A percentile compares a stretch with the other conserved stretches of the same genome.
phyloP scores from a whole-genome alignment of 2,329 filamentous ascomycete species.

The Coleophoma eucalyptorum region DNA sequence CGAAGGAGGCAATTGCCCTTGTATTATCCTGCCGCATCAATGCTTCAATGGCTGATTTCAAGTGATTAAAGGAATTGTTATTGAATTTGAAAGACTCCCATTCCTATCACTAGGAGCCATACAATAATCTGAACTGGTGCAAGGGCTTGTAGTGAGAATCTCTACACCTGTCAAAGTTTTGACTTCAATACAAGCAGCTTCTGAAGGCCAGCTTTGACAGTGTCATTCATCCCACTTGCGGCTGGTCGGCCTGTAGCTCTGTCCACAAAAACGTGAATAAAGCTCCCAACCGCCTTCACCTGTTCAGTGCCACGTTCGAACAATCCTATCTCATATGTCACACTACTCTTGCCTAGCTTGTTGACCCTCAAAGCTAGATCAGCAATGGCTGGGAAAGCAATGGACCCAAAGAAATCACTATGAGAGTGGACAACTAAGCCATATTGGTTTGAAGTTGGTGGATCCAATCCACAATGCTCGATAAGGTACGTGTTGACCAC shows the following conservation, averaged over 20 bases:
- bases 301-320: constrained; percentile 71
- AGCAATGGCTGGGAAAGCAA: constrained; percentile 77
- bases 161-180: constrained; percentile 16
- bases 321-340: constrained; percentile 84
- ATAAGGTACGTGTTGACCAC: constrained; percentile 89
- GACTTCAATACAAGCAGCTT: constrained; percentile 40
- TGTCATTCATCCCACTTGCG: constrained; percentile 56
- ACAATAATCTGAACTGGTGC: background rate
- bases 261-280: constrained; percentile 87
- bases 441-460: constrained; percentile 66
- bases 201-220: constrained; percentile 55
- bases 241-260: constrained; percentile 66
- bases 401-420: constrained; percentile 79
- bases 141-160: background rate
- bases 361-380: constrained; percentile 80
- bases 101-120: background rate
- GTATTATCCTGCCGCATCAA: background rate
- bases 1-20: background rate
- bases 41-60: background rate
- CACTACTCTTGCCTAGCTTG: constrained; percentile 80
- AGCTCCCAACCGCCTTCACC: constrained; percentile 81
- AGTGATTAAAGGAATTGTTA: too few species aligned
- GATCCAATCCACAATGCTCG: constrained; percentile 69
- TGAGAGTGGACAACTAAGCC: constrained; percentile 83
- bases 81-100: too few species aligned